Evolutionary conservation across 345 rosid species (phyloP), one percentile per base, ranked within the genome.

Genomic region (Aethionema arabicum): DNA sequence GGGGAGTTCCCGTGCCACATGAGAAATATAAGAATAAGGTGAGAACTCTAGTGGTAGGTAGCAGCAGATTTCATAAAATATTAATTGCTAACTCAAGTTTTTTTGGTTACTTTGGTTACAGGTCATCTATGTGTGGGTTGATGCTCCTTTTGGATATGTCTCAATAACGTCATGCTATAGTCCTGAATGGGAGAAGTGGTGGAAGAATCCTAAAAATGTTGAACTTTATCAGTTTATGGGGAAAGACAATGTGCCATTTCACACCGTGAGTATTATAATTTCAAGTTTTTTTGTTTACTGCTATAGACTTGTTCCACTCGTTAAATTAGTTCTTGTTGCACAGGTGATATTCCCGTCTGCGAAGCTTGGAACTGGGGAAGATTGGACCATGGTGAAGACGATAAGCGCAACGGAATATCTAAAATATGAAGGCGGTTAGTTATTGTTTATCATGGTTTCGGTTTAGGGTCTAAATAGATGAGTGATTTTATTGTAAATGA

Each of bases 111-210:
- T n/a, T 30, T 67, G 71, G 63, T 73, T 59, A 56, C 41, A 92
- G 97, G 99, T 95, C 60, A 90, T 90, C 80, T 95, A 95, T 31
- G 97, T 95, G 21, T 95, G 99, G 97, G 90, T 90, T 76, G 99
- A 95, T 79, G 99, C 99, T 13, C 97, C 99, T 48, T 86, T 95
- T 74, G 97, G 97, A 43, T 95, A 95, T 61, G 85, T 85, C 62
- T 93, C 99, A 27, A 87, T 93, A 77, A 87, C 99, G 13, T 39
- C 87, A 42, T 85, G 95, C 82, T 95, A 90, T 74, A 86, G 95
- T 11, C 64, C 84, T 47, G 89, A 95, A 35, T 95, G 99, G 99
- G 97, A 95, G 79, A 78, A 84, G 73, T 95, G 99, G 99, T 95
- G 99, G 99, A 95, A 95, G 80, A 83, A 90, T 76, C 97, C 97